These are phyloP conservation scores for Xylariales sp. DNA, from an alignment of 2,329 filamentous ascomycete genomes.

Conservation along the genomic window DNA sequence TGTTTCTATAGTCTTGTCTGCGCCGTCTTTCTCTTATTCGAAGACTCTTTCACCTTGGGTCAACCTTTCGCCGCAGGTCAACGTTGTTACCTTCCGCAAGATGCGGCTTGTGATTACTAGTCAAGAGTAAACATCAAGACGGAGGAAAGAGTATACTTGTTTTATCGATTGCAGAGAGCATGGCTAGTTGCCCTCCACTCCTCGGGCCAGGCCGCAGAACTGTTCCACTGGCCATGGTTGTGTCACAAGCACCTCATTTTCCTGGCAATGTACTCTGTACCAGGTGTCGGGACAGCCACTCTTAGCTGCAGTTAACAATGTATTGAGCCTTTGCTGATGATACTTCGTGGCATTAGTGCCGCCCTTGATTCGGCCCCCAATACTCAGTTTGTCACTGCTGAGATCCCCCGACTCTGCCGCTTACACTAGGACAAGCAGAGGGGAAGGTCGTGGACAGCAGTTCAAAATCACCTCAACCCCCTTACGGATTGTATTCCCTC, in stretches of 20 bases:
- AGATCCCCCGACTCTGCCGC: slow-evolving; percentile 2
- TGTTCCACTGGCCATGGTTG: no score
- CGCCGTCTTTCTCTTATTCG: no score
- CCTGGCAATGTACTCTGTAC: no score
- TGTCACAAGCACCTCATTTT: no score
- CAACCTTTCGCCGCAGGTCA: no score
- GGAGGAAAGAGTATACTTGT: no score
- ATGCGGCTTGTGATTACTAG: no score
- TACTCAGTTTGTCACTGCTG: slow-evolving; percentile 18
- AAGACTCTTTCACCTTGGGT: no score
- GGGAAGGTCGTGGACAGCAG: neutral
- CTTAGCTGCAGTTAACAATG: neutral
- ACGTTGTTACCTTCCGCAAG: no score
- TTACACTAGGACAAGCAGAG: slow-evolving; percentile 3
- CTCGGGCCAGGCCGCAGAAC: no score
- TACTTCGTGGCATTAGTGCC: slow-evolving; percentile 4
- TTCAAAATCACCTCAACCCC: slow-evolving; percentile 1
- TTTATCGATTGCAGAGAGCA: slow-evolving; percentile 7
- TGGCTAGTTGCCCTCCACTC: slow-evolving; percentile 6
- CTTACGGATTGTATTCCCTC: neutral
- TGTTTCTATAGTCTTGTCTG: no score
- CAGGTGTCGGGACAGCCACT: neutral
- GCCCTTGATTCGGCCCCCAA: slow-evolving; percentile 8
- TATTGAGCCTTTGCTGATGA: slow-evolving; percentile 5
- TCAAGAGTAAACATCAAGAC: no score